Base-by-base conservation (phyloP, 495 filamentous ascomycete genomes). In the Penicillium alfredii region DNA sequence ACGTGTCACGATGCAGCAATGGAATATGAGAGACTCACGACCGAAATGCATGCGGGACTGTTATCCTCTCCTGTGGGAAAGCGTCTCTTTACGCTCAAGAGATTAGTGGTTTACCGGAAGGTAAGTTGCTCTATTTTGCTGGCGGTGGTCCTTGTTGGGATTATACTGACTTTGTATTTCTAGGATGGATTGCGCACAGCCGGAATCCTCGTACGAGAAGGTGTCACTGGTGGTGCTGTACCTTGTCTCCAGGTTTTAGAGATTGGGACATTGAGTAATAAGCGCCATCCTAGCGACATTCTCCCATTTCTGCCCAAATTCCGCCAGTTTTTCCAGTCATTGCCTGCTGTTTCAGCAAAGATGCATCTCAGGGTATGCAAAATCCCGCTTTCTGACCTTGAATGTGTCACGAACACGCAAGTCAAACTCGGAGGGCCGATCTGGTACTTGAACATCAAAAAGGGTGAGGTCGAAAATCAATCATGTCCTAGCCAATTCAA, bases 181-280 rank as follows among this genome's bases (percentile, higher is more conserved):
- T 26, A 83, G 73, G 80, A 92, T 22, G 86, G 83, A 25, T 64
- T 86, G 16, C 80, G 88, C 28, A 88, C 83, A 1, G 77, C 81
- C 3, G 88, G 87, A 24, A 77, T 95, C 19, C 67, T 94, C 20
- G 63, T 85, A n/a, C 73, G 74, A 17, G 86, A 92, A 53, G 87
- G 83, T 10, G 63, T 81, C 35, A 72, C 67, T 20, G 76, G 69
- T 30, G 76, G 73, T 5, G 49, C 68, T 14, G 64, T 70, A 11
- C 84, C 88, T 1, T 78, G 64, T 8, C 58, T 95, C 22, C 81
- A 86, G 45, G 76, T 93, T 4, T 71, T 89, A 17, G 86, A 90
- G 46, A 80, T 94, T 33, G 75, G 70, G 30, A 75, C 72, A 1
- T 58, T 73, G 35, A 65, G 74, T 24, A 69, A 71, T 42, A 73